phyloP scores from a whole-genome alignment of 164 flowering plant species.

The Santalum album region DNA sequence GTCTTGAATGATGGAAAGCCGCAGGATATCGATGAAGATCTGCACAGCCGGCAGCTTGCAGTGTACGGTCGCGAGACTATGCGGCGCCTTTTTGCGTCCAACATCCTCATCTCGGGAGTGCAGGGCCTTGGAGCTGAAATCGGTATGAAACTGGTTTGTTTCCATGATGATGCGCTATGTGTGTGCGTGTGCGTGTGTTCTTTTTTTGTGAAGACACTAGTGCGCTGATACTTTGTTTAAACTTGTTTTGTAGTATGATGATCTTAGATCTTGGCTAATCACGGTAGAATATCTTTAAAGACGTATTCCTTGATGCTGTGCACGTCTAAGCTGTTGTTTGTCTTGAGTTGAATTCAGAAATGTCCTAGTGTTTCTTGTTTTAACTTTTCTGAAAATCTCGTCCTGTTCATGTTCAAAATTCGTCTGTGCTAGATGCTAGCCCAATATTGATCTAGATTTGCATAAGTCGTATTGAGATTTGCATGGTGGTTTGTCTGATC shows the following conservation, averaged over 20 bases:
- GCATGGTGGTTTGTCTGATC: no score
- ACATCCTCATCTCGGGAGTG: slow-evolving; percentile 84
- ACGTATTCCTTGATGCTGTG: no score
- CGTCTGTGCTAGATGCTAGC: not conserved
- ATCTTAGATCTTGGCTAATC: no score
- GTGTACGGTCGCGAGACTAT: slow-evolving; percentile 96
- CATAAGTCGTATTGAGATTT: no score
- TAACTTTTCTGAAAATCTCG: not conserved
- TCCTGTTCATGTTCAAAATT: not conserved
- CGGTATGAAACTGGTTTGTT: slow-evolving; percentile 29
- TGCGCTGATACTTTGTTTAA: not conserved
- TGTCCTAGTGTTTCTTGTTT: no score
- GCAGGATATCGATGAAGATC: slow-evolving; percentile 81
- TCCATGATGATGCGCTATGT: not conserved
- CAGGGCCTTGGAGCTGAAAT: slow-evolving; percentile 94
- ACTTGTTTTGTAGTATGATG: no score
- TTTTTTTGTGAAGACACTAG: not conserved
- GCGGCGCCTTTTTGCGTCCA: slow-evolving; percentile 78
- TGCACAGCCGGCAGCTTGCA: slow-evolving; percentile 92
- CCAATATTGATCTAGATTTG: not conserved
- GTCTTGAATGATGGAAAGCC: slow-evolving; percentile 32
- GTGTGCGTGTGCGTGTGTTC: not conserved
- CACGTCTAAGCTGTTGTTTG: no score
- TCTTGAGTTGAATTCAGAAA: no score
- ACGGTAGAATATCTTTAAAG: no score